Conservation (phyloP, 2,329 filamentous ascomycete species). For the Fusarium praegraminearum region DNA sequence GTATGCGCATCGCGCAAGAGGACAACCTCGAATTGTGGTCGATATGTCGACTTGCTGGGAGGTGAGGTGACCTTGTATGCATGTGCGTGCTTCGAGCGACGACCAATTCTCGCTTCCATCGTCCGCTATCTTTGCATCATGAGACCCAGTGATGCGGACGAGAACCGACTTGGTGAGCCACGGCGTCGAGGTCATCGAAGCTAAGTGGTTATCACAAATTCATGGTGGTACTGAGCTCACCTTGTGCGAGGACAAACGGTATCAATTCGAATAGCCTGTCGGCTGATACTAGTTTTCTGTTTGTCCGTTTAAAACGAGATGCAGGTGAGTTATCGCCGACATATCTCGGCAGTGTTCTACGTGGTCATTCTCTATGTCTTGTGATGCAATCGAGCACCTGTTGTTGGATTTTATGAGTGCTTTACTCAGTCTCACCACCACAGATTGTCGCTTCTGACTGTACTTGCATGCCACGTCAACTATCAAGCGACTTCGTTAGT, state of each 20-base stretch:
- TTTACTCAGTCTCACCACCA: constrained; percentile 20
- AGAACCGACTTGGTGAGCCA: constrained; percentile 14
- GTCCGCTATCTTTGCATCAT: constrained; percentile 10
- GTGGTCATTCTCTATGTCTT: constrained; percentile 23
- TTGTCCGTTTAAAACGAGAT: constrained; percentile 18
- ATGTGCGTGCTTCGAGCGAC: constrained; percentile 22
- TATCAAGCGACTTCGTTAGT: constrained; percentile 26
- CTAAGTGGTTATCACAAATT: constrained; percentile 22
- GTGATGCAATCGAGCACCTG: constrained; percentile 33
- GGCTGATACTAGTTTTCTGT: constrained; percentile 31
- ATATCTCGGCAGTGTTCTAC: constrained; percentile 23
- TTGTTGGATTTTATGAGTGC: constrained; percentile 16
- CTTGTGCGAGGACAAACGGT: constrained; percentile 25
- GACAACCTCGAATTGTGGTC: constrained; percentile 18
- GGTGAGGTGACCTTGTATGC: constrained; percentile 18
- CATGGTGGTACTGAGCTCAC: constrained; percentile 8
- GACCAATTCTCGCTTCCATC: constrained; percentile 6
- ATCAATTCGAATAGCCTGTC: constrained; percentile 22
- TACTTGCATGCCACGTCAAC: constrained; percentile 46
- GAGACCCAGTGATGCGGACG: constrained; percentile 21
- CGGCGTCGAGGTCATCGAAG: constrained; percentile 6
- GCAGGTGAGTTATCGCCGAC: constrained; percentile 41
- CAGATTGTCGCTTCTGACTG: constrained; percentile 28
- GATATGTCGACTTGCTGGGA: constrained; percentile 21
- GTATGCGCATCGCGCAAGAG: constrained; percentile 15